These are phyloP conservation scores for Phaeosphaeria sp. DNA, from an alignment of 2,329 filamentous ascomycete genomes.

Conservation along the genomic window DNA sequence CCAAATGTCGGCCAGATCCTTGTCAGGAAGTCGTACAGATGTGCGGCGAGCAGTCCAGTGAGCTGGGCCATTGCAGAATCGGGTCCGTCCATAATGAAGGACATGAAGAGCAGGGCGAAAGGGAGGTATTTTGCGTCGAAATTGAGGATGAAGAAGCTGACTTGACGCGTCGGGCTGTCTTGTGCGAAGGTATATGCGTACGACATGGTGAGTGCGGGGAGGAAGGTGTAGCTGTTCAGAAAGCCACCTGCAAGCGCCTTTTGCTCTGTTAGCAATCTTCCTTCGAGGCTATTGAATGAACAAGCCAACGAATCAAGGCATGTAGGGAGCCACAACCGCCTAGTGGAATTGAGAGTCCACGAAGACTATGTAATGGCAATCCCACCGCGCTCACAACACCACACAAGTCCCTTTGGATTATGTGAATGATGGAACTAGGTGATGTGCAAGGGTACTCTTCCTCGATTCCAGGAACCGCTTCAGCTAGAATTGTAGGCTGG, in stretches of 20 bases:
- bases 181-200: slow-evolving; percentile 85
- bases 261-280: slow-evolving; percentile 39
- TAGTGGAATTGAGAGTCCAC: slow-evolving; percentile 61
- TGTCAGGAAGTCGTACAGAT: slow-evolving; percentile 88
- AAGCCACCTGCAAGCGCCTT: slow-evolving; percentile 62
- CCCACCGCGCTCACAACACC: slow-evolving; percentile 60
- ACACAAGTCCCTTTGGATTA: slow-evolving; percentile 51
- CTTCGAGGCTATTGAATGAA: slow-evolving; percentile 8
- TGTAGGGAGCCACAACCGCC: slow-evolving; percentile 73
- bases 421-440: slow-evolving; percentile 59
- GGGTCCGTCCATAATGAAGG: slow-evolving; percentile 71
- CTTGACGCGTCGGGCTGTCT: slow-evolving; percentile 78
- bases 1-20: slow-evolving; percentile 89
- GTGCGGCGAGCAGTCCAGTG: slow-evolving; percentile 84
- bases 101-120: slow-evolving; percentile 77
- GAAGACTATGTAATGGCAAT: slow-evolving; percentile 59
- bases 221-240: slow-evolving; percentile 60
- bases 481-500: slow-evolving; percentile 56
- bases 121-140: slow-evolving; percentile 85
- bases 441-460: slow-evolving; percentile 60
- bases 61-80: slow-evolving; percentile 66
- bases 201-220: slow-evolving; percentile 72
- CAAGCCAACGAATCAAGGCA: slow-evolving; percentile 34
- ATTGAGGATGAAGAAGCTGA: slow-evolving; percentile 80
- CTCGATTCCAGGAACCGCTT: slow-evolving; percentile 63